Evolutionary conservation across 202 grass and related monocot genomes (phyloP).

Genomic region (Zoysia matrella): DNA sequence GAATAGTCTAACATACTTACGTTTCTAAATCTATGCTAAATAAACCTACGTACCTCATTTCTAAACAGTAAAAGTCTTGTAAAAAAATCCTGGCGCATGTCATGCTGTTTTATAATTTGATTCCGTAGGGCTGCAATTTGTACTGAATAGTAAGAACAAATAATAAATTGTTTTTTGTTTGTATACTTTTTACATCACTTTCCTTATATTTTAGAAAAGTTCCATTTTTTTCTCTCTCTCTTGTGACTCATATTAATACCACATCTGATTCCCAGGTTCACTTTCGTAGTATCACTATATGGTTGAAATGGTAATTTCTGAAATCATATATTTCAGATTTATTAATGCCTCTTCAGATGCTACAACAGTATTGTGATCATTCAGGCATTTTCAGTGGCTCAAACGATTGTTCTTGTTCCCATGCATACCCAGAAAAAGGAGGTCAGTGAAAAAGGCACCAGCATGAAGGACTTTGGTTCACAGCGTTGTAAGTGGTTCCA

Average conservation of each 20-base stretch:
- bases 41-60: too few species aligned
- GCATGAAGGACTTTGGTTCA: not conserved
- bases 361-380: not conserved
- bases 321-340: slow-evolving; percentile 14
- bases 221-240: not conserved
- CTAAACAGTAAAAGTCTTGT: too few species aligned
- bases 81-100: too few species aligned
- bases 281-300: not conserved
- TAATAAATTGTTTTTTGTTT: slow-evolving; percentile 8
- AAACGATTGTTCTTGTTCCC: not conserved
- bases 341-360: not conserved
- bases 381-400: not conserved
- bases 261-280: not conserved
- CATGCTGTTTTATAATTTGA: too few species aligned
- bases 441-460: not conserved
- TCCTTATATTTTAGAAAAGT: not conserved
- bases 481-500: slow-evolving; percentile 30
- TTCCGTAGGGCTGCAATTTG: too few species aligned
- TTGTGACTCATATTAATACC: not conserved
- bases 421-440: not conserved
- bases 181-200: not conserved
- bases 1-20: too few species aligned
- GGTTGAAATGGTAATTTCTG: not conserved
- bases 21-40: too few species aligned
- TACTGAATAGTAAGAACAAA: slow-evolving; percentile 7